Base-by-base conservation (phyloP, 306 rosid species). In the Oemleria cerasiformis region DNA sequence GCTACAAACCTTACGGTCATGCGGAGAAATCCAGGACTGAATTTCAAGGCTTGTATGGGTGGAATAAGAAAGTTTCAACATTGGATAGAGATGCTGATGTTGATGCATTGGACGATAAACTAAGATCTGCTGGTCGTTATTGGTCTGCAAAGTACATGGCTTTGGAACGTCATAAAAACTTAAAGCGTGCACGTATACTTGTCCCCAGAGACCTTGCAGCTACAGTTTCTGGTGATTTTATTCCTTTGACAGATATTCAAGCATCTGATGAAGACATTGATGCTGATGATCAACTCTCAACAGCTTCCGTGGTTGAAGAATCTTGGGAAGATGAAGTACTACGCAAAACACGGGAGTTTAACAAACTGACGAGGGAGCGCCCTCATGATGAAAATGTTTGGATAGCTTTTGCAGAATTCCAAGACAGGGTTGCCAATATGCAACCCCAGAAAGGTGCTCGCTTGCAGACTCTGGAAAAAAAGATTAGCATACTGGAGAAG, bases 391-490 rank as follows among this genome's bases (percentile, higher is more conserved):
- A 84, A 73, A 87, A 83, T 61, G 87, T 45, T 55, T 93, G 98
- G 98, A 75, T 91, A 64, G 86, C 74, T 67, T 94, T 94, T 68
- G 94, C 98, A 4, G 92, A 87, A 75, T 94, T 91, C 79, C 98
- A 91, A 82, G 97, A 93, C 72, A 88, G 63, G 75, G 92, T 93
- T 66, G 94, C 97, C 12, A 78, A 77, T 38, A 88, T 81, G 92
- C 97, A 90, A 70, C 88, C 96, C 64, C 98, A 91, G 73, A 93
- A 91, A 79, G 97, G 94, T 77, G 98, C 98, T 77, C 97, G 97
- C 61, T 83, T 93, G 90, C 97, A 88, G 84, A 88, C 84, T 48
- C 90, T 93, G 74, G 97, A 91, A 69, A 93, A 88, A 83, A 93
- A 93, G 85, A 91, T 93, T 75, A 93, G 98, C 91, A 84, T 93